These are phyloP conservation scores for Leccinum obscurum DNA, from an alignment of 768 basidiomycete species.

Conservation along the genomic window DNA sequence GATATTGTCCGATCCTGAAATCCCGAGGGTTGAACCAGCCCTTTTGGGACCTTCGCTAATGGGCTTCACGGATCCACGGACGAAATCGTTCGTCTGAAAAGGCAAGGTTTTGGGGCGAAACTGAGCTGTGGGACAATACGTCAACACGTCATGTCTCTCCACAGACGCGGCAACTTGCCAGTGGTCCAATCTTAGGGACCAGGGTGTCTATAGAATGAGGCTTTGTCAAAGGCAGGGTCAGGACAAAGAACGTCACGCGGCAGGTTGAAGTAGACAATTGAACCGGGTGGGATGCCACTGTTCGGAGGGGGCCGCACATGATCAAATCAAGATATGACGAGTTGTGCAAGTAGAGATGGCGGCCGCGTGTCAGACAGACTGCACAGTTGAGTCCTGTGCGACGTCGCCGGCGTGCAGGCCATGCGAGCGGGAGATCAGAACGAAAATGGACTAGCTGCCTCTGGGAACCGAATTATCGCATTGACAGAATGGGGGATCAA, in stretches of 20 bases:
- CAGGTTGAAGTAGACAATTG: conserved; percentile 17
- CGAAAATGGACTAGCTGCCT: conserved; percentile 15
- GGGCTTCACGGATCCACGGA: conserved; percentile 15
- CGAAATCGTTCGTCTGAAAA: conserved; percentile 5
- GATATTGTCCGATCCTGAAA: conserved; percentile 18
- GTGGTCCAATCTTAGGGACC: conserved; percentile 7
- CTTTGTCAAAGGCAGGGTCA: conserved; percentile 19
- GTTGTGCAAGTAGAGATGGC: neutral
- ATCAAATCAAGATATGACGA: conserved; percentile 8
- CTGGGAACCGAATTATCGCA: conserved; percentile 3
- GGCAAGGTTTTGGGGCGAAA: conserved; percentile 13
- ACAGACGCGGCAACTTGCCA: conserved; percentile 19
- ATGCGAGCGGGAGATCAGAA: conserved; percentile 18
- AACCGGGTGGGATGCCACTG: conserved; percentile 1
- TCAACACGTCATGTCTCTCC: conserved; percentile 27
- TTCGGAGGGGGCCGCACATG: conserved; percentile 6
- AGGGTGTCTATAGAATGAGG: conserved; percentile 2
- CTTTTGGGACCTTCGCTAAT: conserved; percentile 14
- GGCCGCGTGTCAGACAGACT: conserved; percentile 20
- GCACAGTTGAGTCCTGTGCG: conserved; percentile 6
- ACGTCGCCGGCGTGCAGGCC: conserved; percentile 17
- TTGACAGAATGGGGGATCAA: conserved; percentile 23
- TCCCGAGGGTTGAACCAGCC: conserved; percentile 3
- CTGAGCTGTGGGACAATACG: conserved; percentile 16
- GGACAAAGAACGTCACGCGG: conserved; percentile 19